These are phyloP conservation scores for Pseudogymnoascus sp. DNA, from an alignment of 2,329 filamentous ascomycete species.

Conservation along the genomic window DNA sequence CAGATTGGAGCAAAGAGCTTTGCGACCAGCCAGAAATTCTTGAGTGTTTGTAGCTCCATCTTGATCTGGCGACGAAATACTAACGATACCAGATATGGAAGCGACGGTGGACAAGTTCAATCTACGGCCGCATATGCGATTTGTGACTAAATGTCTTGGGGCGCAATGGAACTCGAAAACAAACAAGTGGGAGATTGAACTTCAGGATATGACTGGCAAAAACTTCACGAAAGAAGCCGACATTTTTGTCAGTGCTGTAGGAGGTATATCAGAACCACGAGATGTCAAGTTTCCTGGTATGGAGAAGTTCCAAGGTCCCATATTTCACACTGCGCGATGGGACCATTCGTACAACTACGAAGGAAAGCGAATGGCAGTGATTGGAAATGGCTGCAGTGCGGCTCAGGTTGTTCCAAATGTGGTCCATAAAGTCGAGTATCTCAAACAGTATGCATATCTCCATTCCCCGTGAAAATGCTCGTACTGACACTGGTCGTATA, in stretches of 20 bases:
- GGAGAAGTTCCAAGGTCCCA: conserved; percentile 23
- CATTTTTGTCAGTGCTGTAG: conserved; percentile 22
- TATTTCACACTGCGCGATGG: conserved; percentile 27
- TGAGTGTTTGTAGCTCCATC: conserved; percentile 1
- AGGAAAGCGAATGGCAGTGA: conserved; percentile 25
- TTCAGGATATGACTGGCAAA: conserved; percentile 22
- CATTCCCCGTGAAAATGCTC: not conserved
- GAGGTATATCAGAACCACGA: conserved; percentile 23
- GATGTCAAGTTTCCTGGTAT: conserved; percentile 23
- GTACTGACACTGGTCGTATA: not conserved
- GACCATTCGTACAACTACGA: conserved; percentile 20
- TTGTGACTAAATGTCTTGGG: conserved; percentile 17
- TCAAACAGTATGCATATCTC: conserved; percentile 21
- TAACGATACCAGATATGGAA: conserved; percentile 20
- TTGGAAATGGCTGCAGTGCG: conserved; percentile 28
- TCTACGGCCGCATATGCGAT: conserved; percentile 22
- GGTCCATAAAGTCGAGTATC: conserved; percentile 16
- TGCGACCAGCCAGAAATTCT: conserved; percentile 12
- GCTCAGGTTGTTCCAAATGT: conserved; percentile 25
- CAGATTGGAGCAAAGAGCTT: conserved; percentile 31
- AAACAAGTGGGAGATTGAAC: conserved; percentile 22
- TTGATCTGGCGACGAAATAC: not conserved
- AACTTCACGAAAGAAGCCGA: conserved; percentile 20
- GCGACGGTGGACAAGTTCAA: conserved; percentile 28
- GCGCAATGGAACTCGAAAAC: conserved; percentile 21